Evolutionary conservation across 2,329 filamentous ascomycete species (phyloP), one percentile per base, ranked within the genome.

Genomic region (Oidium heveae): DNA sequence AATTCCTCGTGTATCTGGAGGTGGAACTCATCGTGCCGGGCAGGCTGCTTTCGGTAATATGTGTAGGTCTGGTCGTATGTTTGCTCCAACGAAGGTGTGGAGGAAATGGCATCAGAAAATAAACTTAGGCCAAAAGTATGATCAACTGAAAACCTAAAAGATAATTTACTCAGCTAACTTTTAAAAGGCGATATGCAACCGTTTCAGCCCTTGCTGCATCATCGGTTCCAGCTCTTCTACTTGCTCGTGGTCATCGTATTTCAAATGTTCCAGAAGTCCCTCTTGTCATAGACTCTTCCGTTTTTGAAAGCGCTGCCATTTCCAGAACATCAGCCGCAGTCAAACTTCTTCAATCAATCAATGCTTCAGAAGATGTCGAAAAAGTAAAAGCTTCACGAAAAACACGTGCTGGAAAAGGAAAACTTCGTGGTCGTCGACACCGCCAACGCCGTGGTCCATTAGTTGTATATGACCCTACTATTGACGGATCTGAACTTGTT

Each of bases 21-120:
- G 91, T 77, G 91, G 91, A 86, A 98, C 91, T 72, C 91, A 98
- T 83, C 89, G 91, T 80, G 91, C 91, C 70, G 91, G 91, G 78
- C 91, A 98, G 79, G 91, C 91, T 73, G 91, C 91, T 66, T 98
- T 96, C 74, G 91, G 91, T 86, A 98, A 98, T 85, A 87, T 89
- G 87, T 98, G 91, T 78, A 88, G 91, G 72, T 94, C 89, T 70
- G 91, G 93, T 78, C 91, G 91, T 76, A 98, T 98, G 91, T 98
- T 98, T 76, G 91, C 91, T 66, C 91, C 91, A 64, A 98, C 91
- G 75, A 98, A 98, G 84, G 84, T 94, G 76, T 98, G 91, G 93
- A 81, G 91, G 72, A 95, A 94, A 79, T 98, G 91, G 93, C 91
- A 98, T 80, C 80, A 95, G 79, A 96, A 96, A 87, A 80, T 98